These are phyloP conservation scores for Metschnikowia continentalis DNA, from an alignment of 805 yeast genomes.

Conservation along the genomic window DNA sequence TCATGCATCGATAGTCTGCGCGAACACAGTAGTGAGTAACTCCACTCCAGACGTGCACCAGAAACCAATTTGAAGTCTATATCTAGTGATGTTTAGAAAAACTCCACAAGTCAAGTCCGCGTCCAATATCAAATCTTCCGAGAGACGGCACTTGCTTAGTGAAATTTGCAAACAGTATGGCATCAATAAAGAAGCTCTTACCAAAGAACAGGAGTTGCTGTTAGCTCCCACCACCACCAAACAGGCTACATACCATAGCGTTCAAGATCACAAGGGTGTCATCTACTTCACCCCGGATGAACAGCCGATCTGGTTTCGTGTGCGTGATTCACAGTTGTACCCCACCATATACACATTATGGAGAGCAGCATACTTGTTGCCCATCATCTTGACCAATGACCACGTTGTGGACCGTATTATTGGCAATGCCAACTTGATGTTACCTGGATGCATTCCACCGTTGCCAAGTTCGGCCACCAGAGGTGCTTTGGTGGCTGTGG, in stretches of 20 bases:
- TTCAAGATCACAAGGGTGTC: constrained; percentile 51
- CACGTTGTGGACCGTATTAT: constrained; percentile 66
- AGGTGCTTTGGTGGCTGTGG: constrained; percentile 71
- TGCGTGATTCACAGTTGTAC: constrained; percentile 48
- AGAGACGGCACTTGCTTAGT: constrained; percentile 53
- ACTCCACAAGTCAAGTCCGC: constrained; percentile 57
- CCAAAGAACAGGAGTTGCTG: constrained; percentile 37
- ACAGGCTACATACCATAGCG: constrained; percentile 56
- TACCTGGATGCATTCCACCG: constrained; percentile 64
- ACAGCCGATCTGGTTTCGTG: constrained; percentile 69
- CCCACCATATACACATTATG: constrained; percentile 78
- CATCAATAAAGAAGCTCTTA: constrained; percentile 35
- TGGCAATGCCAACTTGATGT: constrained; percentile 79
- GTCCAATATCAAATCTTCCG: constrained; percentile 79
- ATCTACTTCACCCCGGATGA: constrained; percentile 61
- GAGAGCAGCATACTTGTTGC: constrained; percentile 63
- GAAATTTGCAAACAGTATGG: constrained; percentile 40
- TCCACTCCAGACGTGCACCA: not conserved
- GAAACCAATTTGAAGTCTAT: not conserved
- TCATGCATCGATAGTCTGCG: constrained; percentile 1
- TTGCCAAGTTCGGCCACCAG: constrained; percentile 46
- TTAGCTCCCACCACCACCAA: constrained; percentile 54
- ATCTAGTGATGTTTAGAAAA: constrained; percentile 21
- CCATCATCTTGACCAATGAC: constrained; percentile 66
- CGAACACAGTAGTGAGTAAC: not conserved